Evolutionary conservation across 2,329 filamentous ascomycete genomes (phyloP).

Genomic region (Ascosphaera pollenicola): DNA sequence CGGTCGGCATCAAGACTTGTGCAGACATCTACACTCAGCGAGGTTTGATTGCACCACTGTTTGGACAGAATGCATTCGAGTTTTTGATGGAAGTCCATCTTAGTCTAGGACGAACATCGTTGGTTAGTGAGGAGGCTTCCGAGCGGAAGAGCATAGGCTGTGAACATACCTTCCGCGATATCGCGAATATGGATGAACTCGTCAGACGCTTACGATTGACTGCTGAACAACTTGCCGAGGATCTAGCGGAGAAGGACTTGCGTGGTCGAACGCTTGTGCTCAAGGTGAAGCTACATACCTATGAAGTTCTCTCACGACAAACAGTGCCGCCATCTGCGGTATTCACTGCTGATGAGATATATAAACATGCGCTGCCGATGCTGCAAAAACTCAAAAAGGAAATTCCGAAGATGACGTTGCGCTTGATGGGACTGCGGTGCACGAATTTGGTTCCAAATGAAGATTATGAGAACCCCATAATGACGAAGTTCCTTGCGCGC

Average conservation of each 20-base stretch:
- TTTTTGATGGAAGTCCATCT: slow-evolving; percentile 72
- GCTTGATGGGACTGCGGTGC: slow-evolving; percentile 73
- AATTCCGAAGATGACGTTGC: slow-evolving; percentile 52
- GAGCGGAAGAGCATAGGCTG: slow-evolving; percentile 88
- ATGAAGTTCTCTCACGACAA: slow-evolving; percentile 75
- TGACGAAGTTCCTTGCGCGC: slow-evolving; percentile 12
- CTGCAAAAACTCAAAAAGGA: slow-evolving; percentile 67
- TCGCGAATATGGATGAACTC: slow-evolving; percentile 44
- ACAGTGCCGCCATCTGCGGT: slow-evolving; percentile 52
- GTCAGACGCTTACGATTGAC: slow-evolving; percentile 58
- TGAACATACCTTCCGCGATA: slow-evolving; percentile 73
- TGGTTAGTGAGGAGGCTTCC: slow-evolving; percentile 72
- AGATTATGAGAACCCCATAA: slow-evolving; percentile 62
- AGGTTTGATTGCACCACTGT: slow-evolving; percentile 51
- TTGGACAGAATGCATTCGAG: slow-evolving; percentile 76
- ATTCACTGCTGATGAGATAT: slow-evolving; percentile 56
- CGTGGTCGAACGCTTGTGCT: slow-evolving; percentile 81
- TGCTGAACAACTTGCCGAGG: slow-evolving; percentile 69
- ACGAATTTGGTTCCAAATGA: slow-evolving; percentile 77
- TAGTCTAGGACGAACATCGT: slow-evolving; percentile 62
- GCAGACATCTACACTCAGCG: slow-evolving; percentile 67
- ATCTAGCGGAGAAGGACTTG: slow-evolving; percentile 55
- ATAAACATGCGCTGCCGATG: slow-evolving; percentile 61
- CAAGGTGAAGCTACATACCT: slow-evolving; percentile 87
- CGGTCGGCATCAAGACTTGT: slow-evolving; percentile 70